Percentiles rank a stretch among this genome's conserved stretches.
These are phyloP conservation scores for Thozetella sp. DNA, from an alignment of 495 filamentous ascomycete genomes.

Conservation along the genomic window DNA sequence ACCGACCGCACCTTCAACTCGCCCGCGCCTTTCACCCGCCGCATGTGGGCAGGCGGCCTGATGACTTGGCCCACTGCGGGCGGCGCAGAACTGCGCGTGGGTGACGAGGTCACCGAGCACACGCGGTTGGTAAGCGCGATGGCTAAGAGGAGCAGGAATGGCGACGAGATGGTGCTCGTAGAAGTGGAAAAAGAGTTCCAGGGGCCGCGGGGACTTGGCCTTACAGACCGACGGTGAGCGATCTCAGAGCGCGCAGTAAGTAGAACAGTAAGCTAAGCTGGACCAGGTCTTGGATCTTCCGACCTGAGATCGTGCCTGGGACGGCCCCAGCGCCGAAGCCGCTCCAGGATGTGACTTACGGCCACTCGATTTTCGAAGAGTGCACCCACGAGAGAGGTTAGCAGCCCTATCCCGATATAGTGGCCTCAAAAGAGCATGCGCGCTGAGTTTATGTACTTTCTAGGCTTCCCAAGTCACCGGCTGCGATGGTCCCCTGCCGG, in stretches of 20 bases:
- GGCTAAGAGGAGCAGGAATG: conserved; percentile 52
- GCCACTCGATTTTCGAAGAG: conserved; percentile 16
- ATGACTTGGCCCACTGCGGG: conserved; percentile 40
- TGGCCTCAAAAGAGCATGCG: too few relatives aligned
- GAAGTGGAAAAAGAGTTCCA: conserved; percentile 62
- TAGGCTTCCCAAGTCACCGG: conserved; percentile 20
- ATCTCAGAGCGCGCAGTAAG: neutral
- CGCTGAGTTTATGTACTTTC: too few relatives aligned
- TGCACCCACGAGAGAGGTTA: neutral
- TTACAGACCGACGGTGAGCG: conserved; percentile 55
- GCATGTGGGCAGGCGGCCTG: conserved; percentile 72
- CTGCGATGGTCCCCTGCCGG: conserved; percentile 55
- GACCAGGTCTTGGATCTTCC: conserved; percentile 62
- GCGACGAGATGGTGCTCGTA: conserved; percentile 67
- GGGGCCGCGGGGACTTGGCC: conserved; percentile 48
- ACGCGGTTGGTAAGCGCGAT: conserved; percentile 53
- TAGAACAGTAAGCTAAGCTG: neutral
- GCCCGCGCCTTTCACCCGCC: conserved; percentile 57
- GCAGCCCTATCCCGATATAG: neutral
- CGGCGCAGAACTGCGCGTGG: conserved; percentile 27
- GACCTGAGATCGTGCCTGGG: conserved; percentile 37
- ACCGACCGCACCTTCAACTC: conserved; percentile 64
- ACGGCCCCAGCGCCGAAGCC: conserved; percentile 10
- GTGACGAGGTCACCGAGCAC: conserved; percentile 57
- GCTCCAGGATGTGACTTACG: neutral